Percentiles rank a stretch among this genome's conserved stretches.
These are phyloP conservation scores for Cladosporium halotolerans DNA, from an alignment of 2,329 filamentous ascomycete species.

Conservation along the genomic window DNA sequence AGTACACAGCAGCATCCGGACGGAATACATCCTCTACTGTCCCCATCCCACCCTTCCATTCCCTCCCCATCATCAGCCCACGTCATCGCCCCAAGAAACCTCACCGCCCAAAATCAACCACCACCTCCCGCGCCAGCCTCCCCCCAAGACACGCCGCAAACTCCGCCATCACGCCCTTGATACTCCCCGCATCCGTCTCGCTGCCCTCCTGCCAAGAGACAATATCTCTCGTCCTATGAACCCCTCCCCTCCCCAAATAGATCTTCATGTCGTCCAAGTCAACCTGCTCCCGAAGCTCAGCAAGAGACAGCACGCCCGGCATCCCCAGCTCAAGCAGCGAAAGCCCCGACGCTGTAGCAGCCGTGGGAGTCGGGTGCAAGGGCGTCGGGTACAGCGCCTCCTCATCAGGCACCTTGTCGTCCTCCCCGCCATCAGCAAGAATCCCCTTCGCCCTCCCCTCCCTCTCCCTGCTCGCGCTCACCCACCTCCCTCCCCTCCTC, in stretches of 20 bases:
- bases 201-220: constrained; percentile 53
- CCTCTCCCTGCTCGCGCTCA: constrained; percentile 36
- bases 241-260: constrained; percentile 34
- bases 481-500: constrained; percentile 45
- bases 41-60: too few species aligned
- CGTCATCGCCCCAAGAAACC: not conserved
- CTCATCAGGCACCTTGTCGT: not conserved
- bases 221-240: constrained; percentile 41
- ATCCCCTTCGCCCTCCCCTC: not conserved
- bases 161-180: constrained; percentile 62
- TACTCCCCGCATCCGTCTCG: constrained; percentile 42
- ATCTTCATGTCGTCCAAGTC: constrained; percentile 57
- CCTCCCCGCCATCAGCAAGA: not conserved
- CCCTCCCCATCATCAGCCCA: not conserved
- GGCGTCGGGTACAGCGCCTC: constrained; percentile 3
- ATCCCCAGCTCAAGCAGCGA: constrained; percentile 57
- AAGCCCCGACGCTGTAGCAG: constrained; percentile 31
- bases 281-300: constrained; percentile 46
- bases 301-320: constrained; percentile 57
- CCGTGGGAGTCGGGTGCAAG: constrained; percentile 22
- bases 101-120: constrained; percentile 48
- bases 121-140: constrained; percentile 51
- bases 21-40: too few species aligned
- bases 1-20: not conserved
- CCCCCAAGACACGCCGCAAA: constrained; percentile 60